Evolutionary conservation across 2,329 filamentous ascomycete genomes (phyloP).

Genomic region (Tolypocladium sp.): DNA sequence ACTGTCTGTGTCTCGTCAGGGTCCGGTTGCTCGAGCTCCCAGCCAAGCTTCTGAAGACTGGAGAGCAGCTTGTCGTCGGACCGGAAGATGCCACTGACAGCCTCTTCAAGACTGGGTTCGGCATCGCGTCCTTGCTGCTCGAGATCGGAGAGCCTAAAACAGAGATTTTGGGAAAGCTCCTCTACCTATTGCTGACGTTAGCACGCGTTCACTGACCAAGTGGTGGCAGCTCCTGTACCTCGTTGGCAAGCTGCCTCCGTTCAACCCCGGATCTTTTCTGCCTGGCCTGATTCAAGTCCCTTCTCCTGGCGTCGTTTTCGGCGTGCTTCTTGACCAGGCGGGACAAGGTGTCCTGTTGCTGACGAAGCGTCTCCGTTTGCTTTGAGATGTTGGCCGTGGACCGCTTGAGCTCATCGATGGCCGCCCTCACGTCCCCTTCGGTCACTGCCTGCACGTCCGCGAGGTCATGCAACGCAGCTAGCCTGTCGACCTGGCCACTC

Average conservation of each 20-base stretch:
- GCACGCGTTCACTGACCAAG: not conserved
- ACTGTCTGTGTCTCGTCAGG: slow-evolving; percentile 43
- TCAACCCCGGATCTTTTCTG: slow-evolving; percentile 24
- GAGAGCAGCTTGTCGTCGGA: slow-evolving; percentile 58
- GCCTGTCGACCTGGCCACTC: slow-evolving; percentile 35
- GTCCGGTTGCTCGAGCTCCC: slow-evolving; percentile 45
- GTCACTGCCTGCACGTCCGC: slow-evolving; percentile 39
- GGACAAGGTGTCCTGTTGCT: slow-evolving; percentile 53
- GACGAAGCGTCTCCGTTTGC: slow-evolving; percentile 51
- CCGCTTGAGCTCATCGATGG: slow-evolving; percentile 53
- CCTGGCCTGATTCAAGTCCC: slow-evolving; percentile 17
- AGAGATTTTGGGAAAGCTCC: slow-evolving; percentile 36
- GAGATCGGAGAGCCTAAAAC: slow-evolving; percentile 35
- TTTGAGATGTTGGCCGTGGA: slow-evolving; percentile 56
- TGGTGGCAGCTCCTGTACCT: slow-evolving; percentile 21
- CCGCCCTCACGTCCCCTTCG: slow-evolving; percentile 50
- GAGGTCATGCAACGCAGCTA: slow-evolving; percentile 36
- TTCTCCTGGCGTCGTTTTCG: slow-evolving; percentile 18
- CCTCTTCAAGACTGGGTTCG: slow-evolving; percentile 34
- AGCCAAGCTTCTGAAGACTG: slow-evolving; percentile 57
- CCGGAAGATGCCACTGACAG: slow-evolving; percentile 39
- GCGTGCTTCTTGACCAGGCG: slow-evolving; percentile 33
- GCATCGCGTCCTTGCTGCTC: slow-evolving; percentile 40
- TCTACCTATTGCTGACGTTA: slow-evolving; percentile 27
- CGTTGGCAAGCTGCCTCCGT: slow-evolving; percentile 29